Evolutionary conservation across 2,329 filamentous ascomycete genomes (phyloP), one percentile per base, ranked within the genome.

Genomic region (Trichoderma sp.): DNA sequence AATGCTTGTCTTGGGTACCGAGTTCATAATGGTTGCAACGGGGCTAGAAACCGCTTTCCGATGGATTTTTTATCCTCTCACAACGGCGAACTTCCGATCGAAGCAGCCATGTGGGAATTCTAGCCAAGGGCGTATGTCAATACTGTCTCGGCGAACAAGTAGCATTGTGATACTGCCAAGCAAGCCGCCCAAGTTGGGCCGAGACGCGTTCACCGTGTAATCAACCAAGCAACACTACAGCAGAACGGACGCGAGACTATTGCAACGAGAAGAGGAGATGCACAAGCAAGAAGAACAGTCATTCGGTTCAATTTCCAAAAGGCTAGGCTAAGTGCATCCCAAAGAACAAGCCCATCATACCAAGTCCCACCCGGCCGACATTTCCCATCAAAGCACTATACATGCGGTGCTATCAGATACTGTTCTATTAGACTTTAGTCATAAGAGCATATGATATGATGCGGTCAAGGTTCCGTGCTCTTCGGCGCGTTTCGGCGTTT

Each of bases 401-500:
- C n/a, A 25, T 50, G 58, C 58, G 29, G 37, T 32, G 37, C 17
- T 22, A 59, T 45, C 56, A 59, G 27, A 42, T 32, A 22, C 39
- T 37, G n/a, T n/a, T 60, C 57, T 48, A 60, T 60, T 27, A 37
- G 29, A 34, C 25, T 34, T 32, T 48, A 32, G 45, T 29, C 56
- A 45, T n/a, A 45, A 59, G 32, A 32, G 12, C 19, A 19, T 17
- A 32, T 32, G 17, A 59, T 22, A 19, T 29, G 37, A 59, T 27
- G 22, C 42, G 42, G 29, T 61, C 42, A 25, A 35, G 2, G 10
- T 25, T 12, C 22, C 27, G 19, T 17, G 22, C 29, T 35, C 8
- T 50, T 67, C 50, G 66, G 66, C 27, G 63, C 22, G 32, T 63
- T 67, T 64, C 65, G 60, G 65, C 15, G 10, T 29, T 50, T 67